Percentiles rank a stretch among this genome's conserved stretches.
phyloP scores from a whole-genome alignment of 1,284 basidiomycete genomes.

The Boletus sp. region DNA sequence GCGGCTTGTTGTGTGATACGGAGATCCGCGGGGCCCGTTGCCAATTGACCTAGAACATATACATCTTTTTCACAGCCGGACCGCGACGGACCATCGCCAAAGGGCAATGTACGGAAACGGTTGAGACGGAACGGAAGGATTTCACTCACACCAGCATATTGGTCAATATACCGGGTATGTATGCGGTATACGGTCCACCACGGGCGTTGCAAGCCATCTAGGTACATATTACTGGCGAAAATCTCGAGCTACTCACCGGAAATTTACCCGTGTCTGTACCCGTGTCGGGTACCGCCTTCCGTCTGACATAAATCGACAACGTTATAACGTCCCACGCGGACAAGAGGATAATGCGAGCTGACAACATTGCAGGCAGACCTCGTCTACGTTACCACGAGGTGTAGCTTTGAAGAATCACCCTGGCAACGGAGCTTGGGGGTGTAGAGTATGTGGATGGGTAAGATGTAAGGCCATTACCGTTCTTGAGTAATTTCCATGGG shows the following conservation, averaged over 20 bases:
- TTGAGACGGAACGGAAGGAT: constrained; percentile 34
- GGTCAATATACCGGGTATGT: constrained; percentile 78
- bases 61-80: constrained; percentile 7
- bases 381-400: constrained; percentile 6
- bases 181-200: constrained; percentile 67
- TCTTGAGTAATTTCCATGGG: constrained; percentile 82
- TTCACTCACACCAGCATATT: constrained; percentile 72
- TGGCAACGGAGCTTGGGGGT: constrained; percentile 80
- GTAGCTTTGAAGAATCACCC: constrained; percentile 55
- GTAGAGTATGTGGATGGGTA: constrained; percentile 87
- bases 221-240: not conserved
- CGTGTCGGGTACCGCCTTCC: constrained; percentile 68
- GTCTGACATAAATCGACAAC: constrained; percentile 74
- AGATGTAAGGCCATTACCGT: constrained; percentile 77
- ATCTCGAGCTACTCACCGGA: constrained; percentile 47
- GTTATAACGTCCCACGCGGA: constrained; percentile 73
- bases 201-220: not conserved
- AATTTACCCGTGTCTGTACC: constrained; percentile 77
- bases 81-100: constrained; percentile 1
- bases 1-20: constrained; percentile 49
- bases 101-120: not conserved
- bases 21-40: not conserved
- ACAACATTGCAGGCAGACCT: not conserved
- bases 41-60: constrained; percentile 1
- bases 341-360: constrained; percentile 80